phyloP scores from a whole-genome alignment of 345 rosid genomes.

The Citrus mangshanensis region DNA sequence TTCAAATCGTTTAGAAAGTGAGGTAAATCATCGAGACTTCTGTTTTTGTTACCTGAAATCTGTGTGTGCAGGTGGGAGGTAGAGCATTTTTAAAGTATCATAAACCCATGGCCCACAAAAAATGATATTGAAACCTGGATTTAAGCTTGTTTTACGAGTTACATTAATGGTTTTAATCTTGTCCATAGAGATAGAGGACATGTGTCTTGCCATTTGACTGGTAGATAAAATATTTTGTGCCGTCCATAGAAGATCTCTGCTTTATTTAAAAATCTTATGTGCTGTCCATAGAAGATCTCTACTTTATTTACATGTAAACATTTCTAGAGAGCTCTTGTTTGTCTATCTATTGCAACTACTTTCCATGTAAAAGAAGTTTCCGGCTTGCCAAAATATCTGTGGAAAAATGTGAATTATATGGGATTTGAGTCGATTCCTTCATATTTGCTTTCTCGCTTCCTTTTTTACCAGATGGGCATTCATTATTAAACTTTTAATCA shows the following conservation, averaged over 20 bases:
- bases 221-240: not conserved
- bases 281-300: not conserved
- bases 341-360: not conserved
- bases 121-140: not conserved
- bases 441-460: conserved; percentile 1
- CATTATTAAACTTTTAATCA: not conserved
- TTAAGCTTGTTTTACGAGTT: not conserved
- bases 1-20: not conserved
- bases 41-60: not conserved
- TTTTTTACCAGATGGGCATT: not conserved
- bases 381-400: not conserved
- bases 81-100: not conserved
- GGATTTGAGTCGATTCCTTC: not conserved
- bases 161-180: not conserved
- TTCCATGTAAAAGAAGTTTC: not conserved
- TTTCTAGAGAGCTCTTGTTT: not conserved
- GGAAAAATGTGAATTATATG: not conserved
- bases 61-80: not conserved
- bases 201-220: not conserved
- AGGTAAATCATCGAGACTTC: not conserved
- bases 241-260: not conserved
- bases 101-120: not conserved
- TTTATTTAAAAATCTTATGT: not conserved
- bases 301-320: not conserved
- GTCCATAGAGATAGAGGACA: not conserved